phyloP scores from a whole-genome alignment of 1,139 yeast genomes.

The Yamadazyma dendronema region DNA sequence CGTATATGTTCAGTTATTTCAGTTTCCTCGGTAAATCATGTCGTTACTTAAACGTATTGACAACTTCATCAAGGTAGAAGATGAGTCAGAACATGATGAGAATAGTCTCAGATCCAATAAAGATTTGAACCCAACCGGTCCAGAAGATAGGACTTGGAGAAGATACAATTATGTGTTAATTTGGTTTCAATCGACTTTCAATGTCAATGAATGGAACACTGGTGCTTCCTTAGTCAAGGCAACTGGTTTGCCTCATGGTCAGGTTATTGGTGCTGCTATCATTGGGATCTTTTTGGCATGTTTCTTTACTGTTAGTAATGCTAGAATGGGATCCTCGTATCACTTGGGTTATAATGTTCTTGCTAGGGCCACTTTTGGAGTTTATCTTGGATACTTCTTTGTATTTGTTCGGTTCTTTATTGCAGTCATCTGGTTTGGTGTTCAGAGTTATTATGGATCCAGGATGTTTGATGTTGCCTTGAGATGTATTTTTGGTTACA shows the following conservation, averaged over 20 bases:
- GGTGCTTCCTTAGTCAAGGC: slow-evolving; percentile 14
- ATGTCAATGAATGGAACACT: slow-evolving; percentile 16
- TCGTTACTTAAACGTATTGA: slow-evolving; percentile 10
- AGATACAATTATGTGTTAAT: slow-evolving; percentile 13
- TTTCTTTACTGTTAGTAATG: slow-evolving; percentile 15
- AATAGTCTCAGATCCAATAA: slow-evolving; percentile 10
- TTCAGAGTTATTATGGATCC: slow-evolving; percentile 15
- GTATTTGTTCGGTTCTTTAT: slow-evolving; percentile 16
- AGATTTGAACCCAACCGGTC: slow-evolving; percentile 16
- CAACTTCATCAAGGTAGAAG: slow-evolving; percentile 12
- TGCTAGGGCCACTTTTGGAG: slow-evolving; percentile 14
- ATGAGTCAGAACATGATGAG: slow-evolving; percentile 12
- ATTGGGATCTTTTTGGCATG: slow-evolving; percentile 13
- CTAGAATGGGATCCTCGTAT: slow-evolving; percentile 16
- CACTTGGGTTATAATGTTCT: slow-evolving; percentile 17
- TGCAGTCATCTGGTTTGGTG: slow-evolving; percentile 16
- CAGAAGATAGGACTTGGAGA: slow-evolving; percentile 16
- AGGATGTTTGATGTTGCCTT: slow-evolving; percentile 11
- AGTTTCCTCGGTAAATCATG: not conserved
- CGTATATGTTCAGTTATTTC: too few relatives aligned
- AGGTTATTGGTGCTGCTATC: slow-evolving; percentile 15
- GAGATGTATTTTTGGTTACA: slow-evolving; percentile 16
- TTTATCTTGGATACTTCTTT: slow-evolving; percentile 14
- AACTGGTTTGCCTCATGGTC: slow-evolving; percentile 15
- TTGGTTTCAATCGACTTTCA: slow-evolving; percentile 16